Percentiles rank a stretch among this genome's conserved stretches.
These are phyloP conservation scores for Candida palmyrensis DNA, from an alignment of 805 yeast genomes.

Conservation along the genomic window DNA sequence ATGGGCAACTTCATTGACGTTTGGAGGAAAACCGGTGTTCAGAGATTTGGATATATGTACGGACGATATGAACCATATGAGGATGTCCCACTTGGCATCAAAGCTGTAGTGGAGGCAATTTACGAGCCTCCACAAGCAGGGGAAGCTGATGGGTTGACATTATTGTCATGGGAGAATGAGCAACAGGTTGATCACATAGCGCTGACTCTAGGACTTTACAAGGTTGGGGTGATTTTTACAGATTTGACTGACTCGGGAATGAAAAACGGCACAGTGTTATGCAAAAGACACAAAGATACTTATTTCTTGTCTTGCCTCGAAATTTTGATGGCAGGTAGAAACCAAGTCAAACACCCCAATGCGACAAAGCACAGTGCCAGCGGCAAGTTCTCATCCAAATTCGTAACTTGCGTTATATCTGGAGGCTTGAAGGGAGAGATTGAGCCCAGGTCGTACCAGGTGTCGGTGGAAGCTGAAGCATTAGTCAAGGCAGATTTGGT, in stretches of 20 bases:
- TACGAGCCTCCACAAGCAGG: constrained; percentile 90
- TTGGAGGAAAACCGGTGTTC: constrained; percentile 88
- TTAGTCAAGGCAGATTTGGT: constrained; percentile 82
- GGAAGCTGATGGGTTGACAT: constrained; percentile 78
- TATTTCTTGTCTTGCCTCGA: constrained; percentile 89
- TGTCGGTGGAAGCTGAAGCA: constrained; percentile 81
- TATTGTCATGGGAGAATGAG: constrained; percentile 53
- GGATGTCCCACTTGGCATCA: constrained; percentile 85
- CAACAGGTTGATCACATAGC: constrained; percentile 51
- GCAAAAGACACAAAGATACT: constrained; percentile 89
- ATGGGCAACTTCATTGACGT: constrained; percentile 81
- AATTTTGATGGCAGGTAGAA: constrained; percentile 72
- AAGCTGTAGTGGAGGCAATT: constrained; percentile 90
- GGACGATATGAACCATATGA: constrained; percentile 79
- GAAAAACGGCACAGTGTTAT: constrained; percentile 83
- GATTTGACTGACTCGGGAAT: constrained; percentile 85
- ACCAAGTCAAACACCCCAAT: constrained; percentile 66
- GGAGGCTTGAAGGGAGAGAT: constrained; percentile 89
- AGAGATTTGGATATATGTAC: constrained; percentile 78
- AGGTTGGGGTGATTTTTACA: constrained; percentile 83
- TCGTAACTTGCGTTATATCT: constrained; percentile 86
- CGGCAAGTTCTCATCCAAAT: constrained; percentile 77
- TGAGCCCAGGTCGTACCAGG: constrained; percentile 88
- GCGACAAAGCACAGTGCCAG: constrained; percentile 55
- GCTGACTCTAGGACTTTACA: constrained; percentile 51